Percentiles rank a stretch among this genome's conserved stretches.
Evolutionary conservation across 139 green algal species (phyloP).

Genomic region (Volvox reticuliferus): DNA sequence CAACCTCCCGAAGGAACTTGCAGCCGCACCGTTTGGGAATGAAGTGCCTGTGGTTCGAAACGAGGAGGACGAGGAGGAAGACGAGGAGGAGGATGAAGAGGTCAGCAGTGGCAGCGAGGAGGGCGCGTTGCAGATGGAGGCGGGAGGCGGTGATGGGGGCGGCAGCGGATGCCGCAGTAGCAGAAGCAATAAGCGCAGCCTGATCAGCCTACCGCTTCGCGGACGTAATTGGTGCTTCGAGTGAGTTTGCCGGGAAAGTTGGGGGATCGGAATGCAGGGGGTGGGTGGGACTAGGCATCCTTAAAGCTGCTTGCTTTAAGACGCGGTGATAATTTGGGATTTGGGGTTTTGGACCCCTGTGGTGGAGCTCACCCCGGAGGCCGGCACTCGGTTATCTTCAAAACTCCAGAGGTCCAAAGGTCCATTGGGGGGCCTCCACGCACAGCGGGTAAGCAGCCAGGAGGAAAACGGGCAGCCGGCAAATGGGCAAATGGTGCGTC

Average conservation of each 20-base stretch:
- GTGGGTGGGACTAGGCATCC: too few species aligned
- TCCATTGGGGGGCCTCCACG: too few species aligned
- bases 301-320: too few species aligned
- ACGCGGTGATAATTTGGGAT: too few species aligned
- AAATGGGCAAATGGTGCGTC: too few species aligned
- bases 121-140: background rate
- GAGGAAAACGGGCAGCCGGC: too few species aligned
- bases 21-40: background rate
- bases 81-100: background rate
- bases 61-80: background rate
- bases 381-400: too few species aligned
- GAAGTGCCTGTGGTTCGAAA: background rate
- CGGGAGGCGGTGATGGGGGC: background rate
- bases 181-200: background rate
- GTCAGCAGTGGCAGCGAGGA: too few species aligned
- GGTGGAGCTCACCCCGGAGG: too few species aligned
- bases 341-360: too few species aligned
- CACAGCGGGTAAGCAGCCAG: too few species aligned
- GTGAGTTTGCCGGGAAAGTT: background rate
- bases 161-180: background rate
- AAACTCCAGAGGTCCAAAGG: too few species aligned
- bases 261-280: background rate
- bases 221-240: constrained; percentile 39
- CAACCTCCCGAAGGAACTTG: constrained; percentile 16
- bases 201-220: constrained; percentile 17